Evolutionary conservation across 1,139 yeast genomes (phyloP).

Genomic region (Zhuliangozyma blackwelliae): DNA sequence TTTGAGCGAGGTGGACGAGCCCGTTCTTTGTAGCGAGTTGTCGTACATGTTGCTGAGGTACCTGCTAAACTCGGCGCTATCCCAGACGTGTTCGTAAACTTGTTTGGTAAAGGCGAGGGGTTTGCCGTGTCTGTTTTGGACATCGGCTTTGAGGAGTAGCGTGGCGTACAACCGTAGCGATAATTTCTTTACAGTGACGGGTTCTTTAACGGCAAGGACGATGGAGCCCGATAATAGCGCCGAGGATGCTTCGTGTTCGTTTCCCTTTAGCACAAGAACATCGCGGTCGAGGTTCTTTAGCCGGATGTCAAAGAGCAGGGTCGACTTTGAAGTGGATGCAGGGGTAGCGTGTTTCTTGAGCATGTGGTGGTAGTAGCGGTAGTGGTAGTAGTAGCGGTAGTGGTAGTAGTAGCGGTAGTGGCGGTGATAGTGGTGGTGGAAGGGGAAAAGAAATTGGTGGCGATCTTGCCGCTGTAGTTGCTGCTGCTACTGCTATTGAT

Average conservation of each 20-base stretch:
- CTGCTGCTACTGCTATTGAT: not conserved
- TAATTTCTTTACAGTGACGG: constrained; percentile 62
- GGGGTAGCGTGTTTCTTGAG: constrained; percentile 13
- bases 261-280: constrained; percentile 76
- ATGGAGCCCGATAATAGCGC: constrained; percentile 73
- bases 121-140: constrained; percentile 13
- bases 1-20: constrained; percentile 34
- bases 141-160: constrained; percentile 37
- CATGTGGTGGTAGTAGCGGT: constrained; percentile 11
- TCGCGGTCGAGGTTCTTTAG: constrained; percentile 69
- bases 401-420: not conserved
- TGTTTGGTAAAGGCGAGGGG: constrained; percentile 53
- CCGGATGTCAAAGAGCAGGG: constrained; percentile 59
- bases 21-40: constrained; percentile 21
- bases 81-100: constrained; percentile 77
- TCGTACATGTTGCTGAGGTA: constrained; percentile 30
- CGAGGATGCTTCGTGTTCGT: constrained; percentile 73
- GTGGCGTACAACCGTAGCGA: constrained; percentile 63
- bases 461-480: too few species aligned
- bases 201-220: constrained; percentile 72
- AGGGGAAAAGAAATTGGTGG: not conserved
- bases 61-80: constrained; percentile 48
- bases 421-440: not conserved
- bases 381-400: not conserved
- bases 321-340: constrained; percentile 15